Conservation (phyloP, 495 filamentous ascomycete species). For the Aspergillus ellipticus region DNA sequence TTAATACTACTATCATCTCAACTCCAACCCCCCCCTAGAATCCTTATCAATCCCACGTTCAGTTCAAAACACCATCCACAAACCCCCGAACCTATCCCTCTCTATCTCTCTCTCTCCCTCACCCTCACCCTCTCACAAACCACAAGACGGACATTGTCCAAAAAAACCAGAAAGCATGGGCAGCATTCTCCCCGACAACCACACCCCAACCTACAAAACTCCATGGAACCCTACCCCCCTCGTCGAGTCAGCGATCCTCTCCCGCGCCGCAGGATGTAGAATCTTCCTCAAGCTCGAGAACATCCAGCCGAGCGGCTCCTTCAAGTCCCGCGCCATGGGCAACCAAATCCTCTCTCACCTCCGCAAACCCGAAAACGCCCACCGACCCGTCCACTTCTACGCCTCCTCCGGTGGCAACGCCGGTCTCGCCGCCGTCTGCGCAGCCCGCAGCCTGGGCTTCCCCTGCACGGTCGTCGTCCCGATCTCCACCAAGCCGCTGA, state of each 20-base stretch:
- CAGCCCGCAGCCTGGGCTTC: constrained; percentile 63
- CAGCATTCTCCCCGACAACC: constrained; percentile 22
- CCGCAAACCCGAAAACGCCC: constrained; percentile 34
- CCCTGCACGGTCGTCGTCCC: constrained; percentile 83
- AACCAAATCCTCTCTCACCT: constrained; percentile 66
- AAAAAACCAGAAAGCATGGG: constrained; percentile 22
- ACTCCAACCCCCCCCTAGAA: background rate
- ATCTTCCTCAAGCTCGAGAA: constrained; percentile 94
- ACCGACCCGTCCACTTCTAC: constrained; percentile 69
- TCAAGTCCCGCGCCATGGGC: constrained; percentile 90
- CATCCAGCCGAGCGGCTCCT: constrained; percentile 88
- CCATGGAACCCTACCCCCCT: constrained; percentile 75
- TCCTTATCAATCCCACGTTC: background rate
- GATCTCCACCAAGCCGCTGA: constrained; percentile 57
- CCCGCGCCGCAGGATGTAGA: constrained; percentile 66
- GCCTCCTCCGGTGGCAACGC: constrained; percentile 87
- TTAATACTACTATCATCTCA: background rate
- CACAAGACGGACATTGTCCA: background rate
- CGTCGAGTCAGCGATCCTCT: constrained; percentile 63
- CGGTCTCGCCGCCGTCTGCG: constrained; percentile 83
- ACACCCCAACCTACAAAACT: constrained; percentile 25
- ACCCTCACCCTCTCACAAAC: background rate
- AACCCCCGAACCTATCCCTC: background rate
- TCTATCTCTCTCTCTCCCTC: background rate
- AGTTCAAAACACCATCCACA: background rate